These are phyloP conservation scores for Pulveroboletus sp. DNA, from an alignment of 768 basidiomycete genomes.

Conservation along the genomic window DNA sequence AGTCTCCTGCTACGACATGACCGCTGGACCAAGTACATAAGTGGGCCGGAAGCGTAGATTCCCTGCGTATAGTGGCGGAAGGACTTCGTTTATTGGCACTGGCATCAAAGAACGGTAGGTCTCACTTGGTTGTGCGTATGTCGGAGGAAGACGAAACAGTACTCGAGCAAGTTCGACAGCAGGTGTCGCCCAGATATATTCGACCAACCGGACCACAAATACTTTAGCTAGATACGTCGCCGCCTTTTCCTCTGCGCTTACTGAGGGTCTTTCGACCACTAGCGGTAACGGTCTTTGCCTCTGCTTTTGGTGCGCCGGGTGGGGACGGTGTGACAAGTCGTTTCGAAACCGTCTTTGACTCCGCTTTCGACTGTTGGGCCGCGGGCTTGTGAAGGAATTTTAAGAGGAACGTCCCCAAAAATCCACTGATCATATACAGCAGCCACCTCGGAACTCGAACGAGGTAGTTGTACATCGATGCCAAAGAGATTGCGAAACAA, in stretches of 20 bases:
- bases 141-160: neutral
- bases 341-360: conserved; percentile 1
- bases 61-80: too few relatives aligned
- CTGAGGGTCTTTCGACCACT: conserved; percentile 17
- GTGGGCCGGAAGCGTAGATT: too few relatives aligned
- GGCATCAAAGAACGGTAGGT: neutral
- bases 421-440: conserved; percentile 61
- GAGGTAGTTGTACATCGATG: conserved; percentile 48
- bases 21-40: too few relatives aligned
- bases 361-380: conserved; percentile 2
- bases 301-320: conserved; percentile 1
- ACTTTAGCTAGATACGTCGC: neutral
- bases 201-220: neutral
- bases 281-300: conserved; percentile 14
- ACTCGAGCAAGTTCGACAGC: neutral
- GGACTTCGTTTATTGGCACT: too few relatives aligned
- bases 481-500: conserved; percentile 46
- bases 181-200: neutral
- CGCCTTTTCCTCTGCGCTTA: conserved; percentile 28
- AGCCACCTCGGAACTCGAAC: conserved; percentile 66
- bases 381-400: conserved; percentile 51
- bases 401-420: conserved; percentile 60
- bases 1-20: too few relatives aligned
- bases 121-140: too few relatives aligned
- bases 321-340: conserved; percentile 1